Percentiles rank a stretch among this genome's conserved stretches.
These are phyloP conservation scores for Termitomyces bulborhizus DNA, from an alignment of 768 basidiomycete species.

Conservation along the genomic window DNA sequence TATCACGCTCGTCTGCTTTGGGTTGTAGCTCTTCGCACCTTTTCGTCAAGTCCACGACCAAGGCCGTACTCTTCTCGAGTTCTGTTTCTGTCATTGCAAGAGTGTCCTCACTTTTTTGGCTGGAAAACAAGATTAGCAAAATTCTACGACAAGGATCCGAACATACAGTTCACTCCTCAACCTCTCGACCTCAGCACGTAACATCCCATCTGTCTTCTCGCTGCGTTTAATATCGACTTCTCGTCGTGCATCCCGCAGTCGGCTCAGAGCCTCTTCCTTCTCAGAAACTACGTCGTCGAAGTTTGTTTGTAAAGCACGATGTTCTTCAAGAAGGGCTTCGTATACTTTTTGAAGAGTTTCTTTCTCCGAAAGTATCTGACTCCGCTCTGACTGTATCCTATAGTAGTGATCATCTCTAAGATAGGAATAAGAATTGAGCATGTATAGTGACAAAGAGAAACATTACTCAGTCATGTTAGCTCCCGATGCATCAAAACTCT, in stretches of 20 bases:
- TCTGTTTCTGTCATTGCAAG: conserved; percentile 77
- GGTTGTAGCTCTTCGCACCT: conserved; percentile 78
- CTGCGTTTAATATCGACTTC: conserved; percentile 56
- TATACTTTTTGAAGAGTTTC: conserved; percentile 82
- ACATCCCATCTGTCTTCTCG: conserved; percentile 70
- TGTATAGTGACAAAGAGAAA: neutral
- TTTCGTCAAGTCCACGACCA: conserved; percentile 68
- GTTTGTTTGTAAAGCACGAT: conserved; percentile 65
- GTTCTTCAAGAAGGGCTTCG: conserved; percentile 68
- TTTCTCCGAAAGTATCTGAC: conserved; percentile 75
- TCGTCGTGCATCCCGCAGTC: conserved; percentile 53
- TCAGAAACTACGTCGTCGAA: conserved; percentile 75
- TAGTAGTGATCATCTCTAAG: conserved; percentile 88
- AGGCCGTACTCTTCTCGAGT: conserved; percentile 68
- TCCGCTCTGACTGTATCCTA: conserved; percentile 74
- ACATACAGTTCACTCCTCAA: conserved; percentile 82
- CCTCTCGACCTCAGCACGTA: conserved; percentile 78
- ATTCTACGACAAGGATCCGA: neutral
- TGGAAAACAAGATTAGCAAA: conserved; percentile 28
- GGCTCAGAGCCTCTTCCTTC: conserved; percentile 66
- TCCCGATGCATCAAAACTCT: conserved; percentile 45
- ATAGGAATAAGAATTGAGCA: conserved; percentile 9
- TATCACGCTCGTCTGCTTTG: conserved; percentile 70
- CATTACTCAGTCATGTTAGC: conserved; percentile 72
- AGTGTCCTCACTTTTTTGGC: conserved; percentile 93